These are phyloP conservation scores for Apiotrichum montevideense DNA, from an alignment of 1,284 basidiomycete species.

Conservation along the genomic window DNA sequence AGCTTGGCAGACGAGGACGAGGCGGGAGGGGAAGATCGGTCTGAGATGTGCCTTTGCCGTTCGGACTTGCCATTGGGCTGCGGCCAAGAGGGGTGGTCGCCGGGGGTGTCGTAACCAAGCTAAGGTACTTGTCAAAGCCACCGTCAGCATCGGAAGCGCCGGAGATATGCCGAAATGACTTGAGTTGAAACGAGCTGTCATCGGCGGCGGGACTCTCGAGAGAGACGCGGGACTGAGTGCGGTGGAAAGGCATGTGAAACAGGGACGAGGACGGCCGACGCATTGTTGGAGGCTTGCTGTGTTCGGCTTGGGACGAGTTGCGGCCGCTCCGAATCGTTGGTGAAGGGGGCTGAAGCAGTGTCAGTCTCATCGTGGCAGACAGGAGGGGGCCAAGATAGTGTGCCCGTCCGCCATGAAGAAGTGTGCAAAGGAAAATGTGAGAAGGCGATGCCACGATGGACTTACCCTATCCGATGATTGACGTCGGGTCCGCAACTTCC, in stretches of 20 bases:
- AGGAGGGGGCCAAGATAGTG: not conserved
- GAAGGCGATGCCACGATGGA: not conserved
- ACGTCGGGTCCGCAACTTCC: not conserved
- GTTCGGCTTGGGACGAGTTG: not conserved
- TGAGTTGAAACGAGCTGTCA: conserved; percentile 42
- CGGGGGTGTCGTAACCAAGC: not conserved
- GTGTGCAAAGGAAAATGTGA: not conserved
- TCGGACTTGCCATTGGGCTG: not conserved
- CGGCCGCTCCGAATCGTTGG: too few species aligned
- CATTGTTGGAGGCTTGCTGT: not conserved
- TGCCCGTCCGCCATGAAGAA: not conserved
- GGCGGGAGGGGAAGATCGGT: conserved; percentile 4
- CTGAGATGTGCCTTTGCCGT: not conserved
- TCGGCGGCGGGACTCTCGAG: conserved; percentile 23
- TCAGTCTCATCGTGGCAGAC: not conserved
- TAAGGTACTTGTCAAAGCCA: conserved; percentile 7
- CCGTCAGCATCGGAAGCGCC: conserved; percentile 22
- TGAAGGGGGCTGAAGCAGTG: conserved; percentile 1
- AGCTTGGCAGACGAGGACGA: conserved; percentile 28
- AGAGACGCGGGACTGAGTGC: conserved; percentile 30
- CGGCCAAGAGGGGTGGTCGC: not conserved
- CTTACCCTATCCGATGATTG: conserved; percentile 2
- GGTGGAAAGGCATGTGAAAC: conserved; percentile 33
- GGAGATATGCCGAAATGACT: conserved; percentile 43
- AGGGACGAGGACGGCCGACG: conserved; percentile 34